phyloP scores from a whole-genome alignment of 129 eudicot genomes.

The Glebionis coronaria region DNA sequence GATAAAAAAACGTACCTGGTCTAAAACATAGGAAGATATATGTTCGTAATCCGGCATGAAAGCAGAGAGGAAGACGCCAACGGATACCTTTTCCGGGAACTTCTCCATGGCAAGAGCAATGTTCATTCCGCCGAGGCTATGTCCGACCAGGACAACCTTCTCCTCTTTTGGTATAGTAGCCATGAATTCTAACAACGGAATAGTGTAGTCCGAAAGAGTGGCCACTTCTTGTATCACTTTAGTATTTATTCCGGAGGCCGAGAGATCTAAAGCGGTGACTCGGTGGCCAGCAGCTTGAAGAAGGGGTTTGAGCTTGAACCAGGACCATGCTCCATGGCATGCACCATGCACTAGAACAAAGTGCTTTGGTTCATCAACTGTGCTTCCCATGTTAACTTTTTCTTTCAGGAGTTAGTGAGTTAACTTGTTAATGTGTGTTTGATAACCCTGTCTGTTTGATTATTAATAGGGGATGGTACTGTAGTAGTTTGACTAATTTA shows the following conservation, averaged over 20 bases:
- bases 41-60: constrained; percentile 60
- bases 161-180: constrained; percentile 41
- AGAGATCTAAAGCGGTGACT: constrained; percentile 54
- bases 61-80: constrained; percentile 50
- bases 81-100: constrained; percentile 54
- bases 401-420: neutral
- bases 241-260: constrained; percentile 52
- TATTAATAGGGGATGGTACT: constrained; percentile 17
- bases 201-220: constrained; percentile 43
- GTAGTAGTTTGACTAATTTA: neutral
- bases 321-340: constrained; percentile 80
- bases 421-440: neutral
- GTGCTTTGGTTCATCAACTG: constrained; percentile 27
- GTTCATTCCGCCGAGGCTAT: constrained; percentile 58
- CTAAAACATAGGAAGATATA: constrained; percentile 32
- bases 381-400: constrained; percentile 9
- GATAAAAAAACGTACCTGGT: constrained; percentile 23
- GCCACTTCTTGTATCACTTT: constrained; percentile 37
- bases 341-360: constrained; percentile 74
- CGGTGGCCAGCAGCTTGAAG: constrained; percentile 56
- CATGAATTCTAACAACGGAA: constrained; percentile 55
- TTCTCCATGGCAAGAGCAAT: constrained; percentile 55
- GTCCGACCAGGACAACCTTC: constrained; percentile 67
- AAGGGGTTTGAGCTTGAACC: constrained; percentile 69
- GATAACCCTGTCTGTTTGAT: neutral